Evolutionary conservation across 352 stramenopile species (phyloP), one percentile per base, ranked within the genome.

Genomic region (Globisporangium parvum): DNA sequence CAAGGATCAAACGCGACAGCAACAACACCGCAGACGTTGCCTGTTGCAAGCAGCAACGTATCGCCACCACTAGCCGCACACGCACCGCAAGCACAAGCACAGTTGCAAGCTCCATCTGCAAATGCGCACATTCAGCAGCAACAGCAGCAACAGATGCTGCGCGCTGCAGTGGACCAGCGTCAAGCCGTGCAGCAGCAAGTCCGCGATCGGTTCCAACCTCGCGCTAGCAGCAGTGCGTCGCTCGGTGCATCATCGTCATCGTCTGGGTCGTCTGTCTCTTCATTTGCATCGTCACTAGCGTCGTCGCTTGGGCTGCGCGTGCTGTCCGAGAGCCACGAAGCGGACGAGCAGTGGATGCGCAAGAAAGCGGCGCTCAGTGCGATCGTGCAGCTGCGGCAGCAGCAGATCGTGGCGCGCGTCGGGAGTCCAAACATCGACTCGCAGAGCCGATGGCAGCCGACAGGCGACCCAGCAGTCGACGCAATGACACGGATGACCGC

Each of bases 401-500:
- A 59, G 44, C 53, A 59, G 44, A 50, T 66, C 37, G 54, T 64
- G 15, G 55, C 56, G 26, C 63, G 69, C 42, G 50, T 75, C n/a
- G 60, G 67, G 12, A 48, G 49, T 20, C 44, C 47, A 6, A 28
- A 46, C 61, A 6, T 44, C 39, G 39, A 44, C 18, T 14, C 39
- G 39, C 39, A 15, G 14, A 18, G 1, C 10, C 39, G 18, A 1
- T 1, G 9, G 8, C 39, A 46, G 26, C 33, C 42, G 26, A 50
- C 23, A n/a, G 42, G 28, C 37, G 26, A 60, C 8, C 54, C 51
- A 18, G 26, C 45, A 18, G 26, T 54, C 1, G 59, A 65, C 15
- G 33, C 35, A 18, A 52, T 53, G 17, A 31, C 67, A 41, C 52
- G 68, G 26, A 77, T 84, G 73, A 66, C 59, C n/a, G 57, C 60